Evolutionary conservation across 75 land plant genomes (phyloP).

Genomic region (Sequoiadendron giganteum): DNA sequence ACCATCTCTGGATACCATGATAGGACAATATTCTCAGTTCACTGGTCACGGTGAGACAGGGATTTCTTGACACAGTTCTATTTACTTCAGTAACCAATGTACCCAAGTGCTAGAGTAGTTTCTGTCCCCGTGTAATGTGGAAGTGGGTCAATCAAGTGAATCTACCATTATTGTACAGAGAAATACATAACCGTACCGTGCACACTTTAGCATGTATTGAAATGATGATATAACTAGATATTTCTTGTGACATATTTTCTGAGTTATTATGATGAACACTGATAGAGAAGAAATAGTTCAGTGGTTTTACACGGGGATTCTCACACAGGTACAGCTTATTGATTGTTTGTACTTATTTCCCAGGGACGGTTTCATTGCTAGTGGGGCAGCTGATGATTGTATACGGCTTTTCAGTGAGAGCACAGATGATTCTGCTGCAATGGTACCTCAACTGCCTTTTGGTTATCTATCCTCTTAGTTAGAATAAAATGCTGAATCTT

Average conservation of each 20-base stretch:
- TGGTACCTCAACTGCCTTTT: conserved; percentile 5
- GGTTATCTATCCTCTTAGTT: background rate
- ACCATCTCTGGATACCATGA: too few relatives aligned
- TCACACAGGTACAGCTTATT: background rate
- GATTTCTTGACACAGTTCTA: background rate
- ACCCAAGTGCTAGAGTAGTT: background rate
- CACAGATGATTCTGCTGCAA: conserved; percentile 26
- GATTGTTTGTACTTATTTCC: conserved; percentile 1
- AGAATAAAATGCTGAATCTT: background rate
- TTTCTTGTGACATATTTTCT: background rate
- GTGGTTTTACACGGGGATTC: background rate
- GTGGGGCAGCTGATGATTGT: conserved; percentile 92
- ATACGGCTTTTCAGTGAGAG: conserved; percentile 68
- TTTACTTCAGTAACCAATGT: background rate
- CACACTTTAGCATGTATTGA: background rate
- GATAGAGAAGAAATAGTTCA: background rate
- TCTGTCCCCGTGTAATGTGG: background rate
- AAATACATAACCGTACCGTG: background rate
- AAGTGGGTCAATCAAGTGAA: background rate
- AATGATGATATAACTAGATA: background rate
- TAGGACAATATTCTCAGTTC: too few relatives aligned
- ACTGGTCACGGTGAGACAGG: conserved; percentile 50
- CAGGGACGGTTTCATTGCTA: conserved; percentile 83
- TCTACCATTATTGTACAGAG: background rate
- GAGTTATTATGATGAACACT: background rate